A percentile compares a stretch with the other conserved stretches of the same genome.
These are phyloP conservation scores for Torulaspora microellipsoides DNA, from an alignment of 805 yeast species.

Conservation along the genomic window DNA sequence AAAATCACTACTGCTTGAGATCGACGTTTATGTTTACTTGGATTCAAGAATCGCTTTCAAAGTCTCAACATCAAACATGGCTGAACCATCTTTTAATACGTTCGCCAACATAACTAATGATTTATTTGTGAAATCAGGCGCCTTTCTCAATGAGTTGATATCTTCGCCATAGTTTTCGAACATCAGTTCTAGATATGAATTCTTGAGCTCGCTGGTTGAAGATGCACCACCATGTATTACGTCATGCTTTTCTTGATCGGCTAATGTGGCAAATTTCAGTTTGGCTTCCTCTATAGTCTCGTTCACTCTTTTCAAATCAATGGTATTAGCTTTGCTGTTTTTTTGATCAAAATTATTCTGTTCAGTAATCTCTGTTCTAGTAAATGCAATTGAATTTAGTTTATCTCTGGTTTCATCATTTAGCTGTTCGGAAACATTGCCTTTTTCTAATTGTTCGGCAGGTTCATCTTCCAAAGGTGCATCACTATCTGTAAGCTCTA, in stretches of 20 bases:
- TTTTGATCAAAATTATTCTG: constrained; percentile 11
- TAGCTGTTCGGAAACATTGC: constrained; percentile 14
- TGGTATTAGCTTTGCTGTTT: constrained; percentile 17
- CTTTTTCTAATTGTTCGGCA: constrained; percentile 1
- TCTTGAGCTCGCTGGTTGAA: constrained; percentile 36
- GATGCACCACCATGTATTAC: background rate
- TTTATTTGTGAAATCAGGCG: constrained; percentile 58
- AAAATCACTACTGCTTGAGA: background rate
- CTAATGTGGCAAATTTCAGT: constrained; percentile 2
- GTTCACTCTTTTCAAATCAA: constrained; percentile 33
- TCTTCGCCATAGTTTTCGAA: constrained; percentile 58
- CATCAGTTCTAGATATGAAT: constrained; percentile 50
- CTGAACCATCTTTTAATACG: constrained; percentile 52
- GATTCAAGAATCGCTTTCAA: constrained; percentile 33
- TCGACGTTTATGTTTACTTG: constrained; percentile 13
- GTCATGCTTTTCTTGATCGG: constrained; percentile 1
- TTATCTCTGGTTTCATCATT: constrained; percentile 20
- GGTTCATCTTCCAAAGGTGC: constrained; percentile 16
- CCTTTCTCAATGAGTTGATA: constrained; percentile 52
- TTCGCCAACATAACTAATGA: constrained; percentile 55
- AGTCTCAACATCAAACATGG: constrained; percentile 55
- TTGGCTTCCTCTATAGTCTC: constrained; percentile 31
- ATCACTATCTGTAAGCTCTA: constrained; percentile 36
- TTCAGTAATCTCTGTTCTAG: constrained; percentile 36
- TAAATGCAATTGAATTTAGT: constrained; percentile 28